phyloP scores from a whole-genome alignment of 352 stramenopile genomes.

The Phytophthora sp. region DNA sequence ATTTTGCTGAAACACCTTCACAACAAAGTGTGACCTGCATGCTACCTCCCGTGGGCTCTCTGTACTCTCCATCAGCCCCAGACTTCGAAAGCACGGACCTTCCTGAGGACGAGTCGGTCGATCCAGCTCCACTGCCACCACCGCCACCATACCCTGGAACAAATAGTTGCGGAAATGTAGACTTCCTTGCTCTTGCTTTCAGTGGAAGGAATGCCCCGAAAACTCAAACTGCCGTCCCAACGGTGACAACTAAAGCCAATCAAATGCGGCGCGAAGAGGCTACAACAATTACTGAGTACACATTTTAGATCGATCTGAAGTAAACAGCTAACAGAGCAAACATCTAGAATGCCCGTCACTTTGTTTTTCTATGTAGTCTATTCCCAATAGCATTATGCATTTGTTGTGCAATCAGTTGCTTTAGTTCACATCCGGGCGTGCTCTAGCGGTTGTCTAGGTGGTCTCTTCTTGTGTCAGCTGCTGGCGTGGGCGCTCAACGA shows the following conservation, averaged over 20 bases:
- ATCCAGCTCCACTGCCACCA: conserved; percentile 9
- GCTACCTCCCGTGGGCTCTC: conserved; percentile 3
- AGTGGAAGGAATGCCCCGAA: conserved; percentile 24
- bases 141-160: conserved; percentile 8
- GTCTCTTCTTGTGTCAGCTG: conserved; percentile 21
- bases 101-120: conserved; percentile 3
- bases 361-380: too few relatives aligned
- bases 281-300: conserved; percentile 22
- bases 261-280: conserved; percentile 34
- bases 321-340: conserved; percentile 3
- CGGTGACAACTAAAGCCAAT: conserved; percentile 14
- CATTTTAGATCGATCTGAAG: conserved; percentile 24
- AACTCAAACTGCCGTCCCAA: background rate
- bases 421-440: background rate
- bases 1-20: background rate
- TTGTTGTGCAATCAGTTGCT: too few relatives aligned
- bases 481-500: conserved; percentile 40
- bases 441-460: conserved; percentile 6
- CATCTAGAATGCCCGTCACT: too few relatives aligned
- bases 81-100: conserved; percentile 20
- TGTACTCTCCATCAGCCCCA: conserved; percentile 34
- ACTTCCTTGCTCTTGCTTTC: conserved; percentile 63
- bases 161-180: conserved; percentile 20
- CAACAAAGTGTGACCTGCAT: conserved; percentile 8
- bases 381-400: too few relatives aligned